Evolutionary conservation across 2,329 filamentous ascomycete genomes (phyloP), one percentile per base, ranked within the genome.

Genomic region (Pestalotiopsis sp.): DNA sequence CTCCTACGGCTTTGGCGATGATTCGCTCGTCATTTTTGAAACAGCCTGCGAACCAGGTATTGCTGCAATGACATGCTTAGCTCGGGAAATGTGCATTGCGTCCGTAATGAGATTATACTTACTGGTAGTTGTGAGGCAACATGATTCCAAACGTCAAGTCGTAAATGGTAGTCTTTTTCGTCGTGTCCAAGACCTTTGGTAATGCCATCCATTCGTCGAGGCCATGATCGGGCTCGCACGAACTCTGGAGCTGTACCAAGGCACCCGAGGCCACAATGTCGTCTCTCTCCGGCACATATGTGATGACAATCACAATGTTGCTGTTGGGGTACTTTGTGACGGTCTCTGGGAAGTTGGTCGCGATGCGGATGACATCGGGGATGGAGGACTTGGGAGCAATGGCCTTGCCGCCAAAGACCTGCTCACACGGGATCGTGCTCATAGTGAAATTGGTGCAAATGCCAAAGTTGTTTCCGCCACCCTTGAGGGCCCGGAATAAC

Each of bases 401-500:
- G 3, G 72, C 68, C 70, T 71, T 70, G 23, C 73, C 73, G n/a
- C 72, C 75, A 74, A 75, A 75, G 5, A 76, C 65, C 1, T 31
- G 39, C 17, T 63, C 57, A 58, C 59, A 70, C 4, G 17, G 14
- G 4, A 68, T 75, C 0, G 79, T 76, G 39, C 73, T 65, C 31
- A 80, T 67, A 12, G 75, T 73, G 61, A 81, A 76, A 3, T 67
- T 68, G 0, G 67, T 67, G 38, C 64, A 39, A 38, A 68, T 38
- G 20, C 67, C 69, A 23, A 70, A 66, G 38, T 85, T 85, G 71
- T 77, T 80, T n/a, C 77, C 77, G 12, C 83, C 83, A 14, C 83
- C 84, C 62, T 82, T 80, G 2, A 84, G 75, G 2, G 82, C 83
- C 66, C 75, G 77, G 71, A 76, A 85, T 1, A 86, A 77, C 66